Evolutionary conservation across 345 rosid genomes (phyloP).

Genomic region (Lepidium aucheri): DNA sequence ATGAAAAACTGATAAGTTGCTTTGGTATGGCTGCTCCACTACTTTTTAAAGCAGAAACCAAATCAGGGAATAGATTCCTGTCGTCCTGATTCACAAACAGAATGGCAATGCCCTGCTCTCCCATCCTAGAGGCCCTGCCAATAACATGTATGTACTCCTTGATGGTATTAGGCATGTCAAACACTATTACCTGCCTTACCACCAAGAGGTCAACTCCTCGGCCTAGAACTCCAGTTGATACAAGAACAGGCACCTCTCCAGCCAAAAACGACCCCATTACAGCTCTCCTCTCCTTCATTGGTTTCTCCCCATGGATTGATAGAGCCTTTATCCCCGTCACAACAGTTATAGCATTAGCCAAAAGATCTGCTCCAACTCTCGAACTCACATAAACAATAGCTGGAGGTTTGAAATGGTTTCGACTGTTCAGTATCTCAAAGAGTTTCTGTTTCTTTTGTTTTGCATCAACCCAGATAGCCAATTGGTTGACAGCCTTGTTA

Average conservation of each 20-base stretch:
- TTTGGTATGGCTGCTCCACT: constrained; percentile 72
- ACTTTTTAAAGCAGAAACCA: constrained; percentile 46
- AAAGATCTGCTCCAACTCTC: constrained; percentile 83
- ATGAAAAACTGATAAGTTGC: constrained; percentile 48
- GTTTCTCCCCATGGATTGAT: constrained; percentile 86
- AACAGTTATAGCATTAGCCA: constrained; percentile 60
- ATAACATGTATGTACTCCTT: constrained; percentile 79
- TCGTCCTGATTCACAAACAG: constrained; percentile 64
- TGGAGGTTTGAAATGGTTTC: constrained; percentile 73
- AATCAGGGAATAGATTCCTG: constrained; percentile 54
- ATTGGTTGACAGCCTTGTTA: constrained; percentile 67
- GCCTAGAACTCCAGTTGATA: constrained; percentile 76
- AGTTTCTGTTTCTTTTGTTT: constrained; percentile 94
- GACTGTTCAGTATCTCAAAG: constrained; percentile 68
- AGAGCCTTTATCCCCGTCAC: constrained; percentile 68
- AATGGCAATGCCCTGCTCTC: constrained; percentile 63
- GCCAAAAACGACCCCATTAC: constrained; percentile 53
- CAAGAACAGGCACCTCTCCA: constrained; percentile 73
- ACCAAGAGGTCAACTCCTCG: constrained; percentile 76
- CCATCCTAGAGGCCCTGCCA: constrained; percentile 82
- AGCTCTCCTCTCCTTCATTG: constrained; percentile 89
- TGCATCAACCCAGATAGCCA: constrained; percentile 84
- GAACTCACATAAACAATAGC: constrained; percentile 77
- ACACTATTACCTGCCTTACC: constrained; percentile 79
- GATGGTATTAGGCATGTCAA: constrained; percentile 81